These are phyloP conservation scores for Noccaea bulbosa DNA, from an alignment of 345 rosid species.

Conservation along the genomic window DNA sequence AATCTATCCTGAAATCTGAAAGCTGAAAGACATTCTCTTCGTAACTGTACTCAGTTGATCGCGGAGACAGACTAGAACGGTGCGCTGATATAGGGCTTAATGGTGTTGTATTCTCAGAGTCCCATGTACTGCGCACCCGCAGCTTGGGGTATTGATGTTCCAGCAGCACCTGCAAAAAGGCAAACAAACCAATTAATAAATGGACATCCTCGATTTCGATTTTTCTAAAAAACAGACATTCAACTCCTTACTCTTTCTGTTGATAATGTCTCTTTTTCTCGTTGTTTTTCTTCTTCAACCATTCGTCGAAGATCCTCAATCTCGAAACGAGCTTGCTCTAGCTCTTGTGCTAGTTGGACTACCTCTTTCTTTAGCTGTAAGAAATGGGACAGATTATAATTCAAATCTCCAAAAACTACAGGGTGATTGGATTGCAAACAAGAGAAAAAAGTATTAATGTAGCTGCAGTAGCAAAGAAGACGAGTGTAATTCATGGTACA, in stretches of 20 bases:
- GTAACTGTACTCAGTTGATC: constrained; percentile 61
- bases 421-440: constrained; percentile 20
- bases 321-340: constrained; percentile 58
- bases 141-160: constrained; percentile 65
- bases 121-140: constrained; percentile 64
- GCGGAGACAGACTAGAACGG: constrained; percentile 53
- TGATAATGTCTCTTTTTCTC: constrained; percentile 34
- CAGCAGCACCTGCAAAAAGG: constrained; percentile 51
- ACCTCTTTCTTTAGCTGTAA: constrained; percentile 69
- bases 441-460: constrained; percentile 13
- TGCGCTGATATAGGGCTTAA: constrained; percentile 48
- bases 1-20: constrained; percentile 54
- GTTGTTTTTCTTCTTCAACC: constrained; percentile 44
- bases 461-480: constrained; percentile 22
- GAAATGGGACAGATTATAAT: neutral
- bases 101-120: constrained; percentile 51
- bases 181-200: constrained; percentile 7
- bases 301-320: constrained; percentile 54
- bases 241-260: constrained; percentile 41
- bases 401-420: constrained; percentile 23
- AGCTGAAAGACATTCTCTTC: constrained; percentile 62
- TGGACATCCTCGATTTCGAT: constrained; percentile 6
- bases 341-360: constrained; percentile 52
- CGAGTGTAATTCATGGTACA: constrained; percentile 6
- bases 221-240: constrained; percentile 22